Conservation (phyloP, 306 rosid genomes). For the Argentina anserina region DNA sequence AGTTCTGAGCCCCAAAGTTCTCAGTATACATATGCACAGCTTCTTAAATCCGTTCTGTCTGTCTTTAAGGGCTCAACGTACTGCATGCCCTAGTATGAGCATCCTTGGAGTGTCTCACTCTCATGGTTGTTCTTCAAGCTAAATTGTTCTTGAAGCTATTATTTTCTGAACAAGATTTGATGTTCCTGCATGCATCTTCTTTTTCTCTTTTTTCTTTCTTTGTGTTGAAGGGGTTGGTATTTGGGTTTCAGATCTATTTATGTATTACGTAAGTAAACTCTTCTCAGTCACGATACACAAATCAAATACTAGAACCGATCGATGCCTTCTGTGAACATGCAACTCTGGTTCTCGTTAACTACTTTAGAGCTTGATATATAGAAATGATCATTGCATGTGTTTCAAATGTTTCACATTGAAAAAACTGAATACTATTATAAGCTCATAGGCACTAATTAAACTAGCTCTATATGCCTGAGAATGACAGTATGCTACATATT, state of each 20-base stretch:
- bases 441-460: neutral
- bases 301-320: neutral
- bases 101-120: no score
- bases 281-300: neutral
- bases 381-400: neutral
- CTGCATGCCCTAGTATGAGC: neutral
- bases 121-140: neutral
- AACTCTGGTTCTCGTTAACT: neutral
- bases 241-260: neutral
- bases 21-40: neutral
- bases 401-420: neutral
- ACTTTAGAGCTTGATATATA: neutral
- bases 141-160: neutral
- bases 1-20: neutral
- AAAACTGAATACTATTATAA: neutral
- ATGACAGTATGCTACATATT: neutral
- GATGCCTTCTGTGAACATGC: neutral
- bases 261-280: neutral
- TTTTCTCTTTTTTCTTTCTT: neutral
- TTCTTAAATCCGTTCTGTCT: neutral
- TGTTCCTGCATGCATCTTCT: neutral
- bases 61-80: conserved; percentile 4
- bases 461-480: neutral
- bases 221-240: neutral
- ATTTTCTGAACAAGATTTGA: neutral